A percentile compares a stretch with the other conserved stretches of the same genome.
These are phyloP conservation scores for Trichocladium antarcticum DNA, from an alignment of 495 filamentous ascomycete genomes.

Conservation along the genomic window DNA sequence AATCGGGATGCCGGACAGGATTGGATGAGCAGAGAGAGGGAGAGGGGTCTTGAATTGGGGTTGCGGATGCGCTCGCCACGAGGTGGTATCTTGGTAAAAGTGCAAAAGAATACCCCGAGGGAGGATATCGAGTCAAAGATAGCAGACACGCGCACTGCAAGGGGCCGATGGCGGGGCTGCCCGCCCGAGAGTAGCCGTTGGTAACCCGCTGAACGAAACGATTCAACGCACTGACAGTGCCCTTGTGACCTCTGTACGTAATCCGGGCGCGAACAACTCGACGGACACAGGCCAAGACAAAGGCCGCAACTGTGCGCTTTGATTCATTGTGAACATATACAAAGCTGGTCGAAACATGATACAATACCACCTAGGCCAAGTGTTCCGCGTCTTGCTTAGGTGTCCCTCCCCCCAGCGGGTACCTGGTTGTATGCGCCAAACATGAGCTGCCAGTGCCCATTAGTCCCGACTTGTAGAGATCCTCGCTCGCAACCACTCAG, in stretches of 20 bases:
- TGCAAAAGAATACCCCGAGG: not conserved
- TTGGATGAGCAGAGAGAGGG: not conserved
- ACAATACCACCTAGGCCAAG: no score
- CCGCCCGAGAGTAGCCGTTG: conserved; percentile 9
- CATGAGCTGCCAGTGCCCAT: not conserved
- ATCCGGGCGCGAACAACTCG: no score
- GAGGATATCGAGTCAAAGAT: not conserved
- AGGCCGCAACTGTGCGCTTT: no score
- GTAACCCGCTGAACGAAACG: not conserved
- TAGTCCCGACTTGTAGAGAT: not conserved
- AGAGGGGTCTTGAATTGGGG: no score
- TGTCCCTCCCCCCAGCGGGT: no score
- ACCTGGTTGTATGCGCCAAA: not conserved
- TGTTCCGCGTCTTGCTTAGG: no score
- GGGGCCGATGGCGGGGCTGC: not conserved
- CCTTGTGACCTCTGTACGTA: conserved; percentile 13
- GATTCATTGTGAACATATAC: no score
- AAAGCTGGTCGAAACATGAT: no score
- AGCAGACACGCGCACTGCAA: not conserved
- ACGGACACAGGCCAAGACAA: no score
- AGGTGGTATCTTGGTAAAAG: not conserved
- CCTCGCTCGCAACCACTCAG: not conserved
- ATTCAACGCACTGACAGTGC: not conserved
- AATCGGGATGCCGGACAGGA: not conserved
- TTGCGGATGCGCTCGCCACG: not conserved